Evolutionary conservation across 2,329 filamentous ascomycete genomes (phyloP).

Genomic region (Nothophoma quercina): DNA sequence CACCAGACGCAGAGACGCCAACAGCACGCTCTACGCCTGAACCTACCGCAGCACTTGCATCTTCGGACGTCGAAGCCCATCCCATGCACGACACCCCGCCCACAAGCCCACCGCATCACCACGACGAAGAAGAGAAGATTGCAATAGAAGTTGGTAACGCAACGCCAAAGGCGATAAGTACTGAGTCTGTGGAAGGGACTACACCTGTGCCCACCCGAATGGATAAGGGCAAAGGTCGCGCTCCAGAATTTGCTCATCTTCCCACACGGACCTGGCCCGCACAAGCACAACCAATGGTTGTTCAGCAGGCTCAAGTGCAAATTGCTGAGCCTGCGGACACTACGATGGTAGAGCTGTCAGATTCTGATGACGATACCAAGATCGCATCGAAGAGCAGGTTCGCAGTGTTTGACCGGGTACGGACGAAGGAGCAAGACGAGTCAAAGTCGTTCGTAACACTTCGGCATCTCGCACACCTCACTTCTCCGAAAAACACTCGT

Average conservation of each 20-base stretch:
- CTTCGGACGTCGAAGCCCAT: slow-evolving; percentile 67
- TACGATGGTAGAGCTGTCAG: slow-evolving; percentile 51
- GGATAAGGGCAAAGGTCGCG: slow-evolving; percentile 70
- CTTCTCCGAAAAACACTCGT: slow-evolving; percentile 61
- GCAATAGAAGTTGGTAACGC: not conserved
- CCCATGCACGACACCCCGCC: slow-evolving; percentile 52
- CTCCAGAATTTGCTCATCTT: slow-evolving; percentile 49
- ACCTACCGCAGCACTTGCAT: slow-evolving; percentile 57
- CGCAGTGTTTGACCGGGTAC: slow-evolving; percentile 72
- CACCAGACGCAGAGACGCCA: slow-evolving; percentile 27
- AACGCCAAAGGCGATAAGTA: slow-evolving; percentile 6
- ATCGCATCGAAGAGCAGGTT: slow-evolving; percentile 50
- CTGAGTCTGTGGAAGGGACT: slow-evolving; percentile 6
- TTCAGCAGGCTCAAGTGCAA: slow-evolving; percentile 25
- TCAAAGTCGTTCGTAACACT: slow-evolving; percentile 70
- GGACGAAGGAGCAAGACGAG: slow-evolving; percentile 68
- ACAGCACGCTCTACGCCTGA: slow-evolving; percentile 36
- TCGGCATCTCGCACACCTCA: slow-evolving; percentile 77
- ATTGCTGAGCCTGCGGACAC: slow-evolving; percentile 5
- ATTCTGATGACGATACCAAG: slow-evolving; percentile 70
- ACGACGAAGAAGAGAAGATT: slow-evolving; percentile 21
- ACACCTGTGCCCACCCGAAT: slow-evolving; percentile 35
- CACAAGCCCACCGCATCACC: slow-evolving; percentile 51
- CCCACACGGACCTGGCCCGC: slow-evolving; percentile 36
- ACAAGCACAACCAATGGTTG: slow-evolving; percentile 19